Conservation (phyloP, 495 filamentous ascomycete species). For the Xylaria cubensis region DNA sequence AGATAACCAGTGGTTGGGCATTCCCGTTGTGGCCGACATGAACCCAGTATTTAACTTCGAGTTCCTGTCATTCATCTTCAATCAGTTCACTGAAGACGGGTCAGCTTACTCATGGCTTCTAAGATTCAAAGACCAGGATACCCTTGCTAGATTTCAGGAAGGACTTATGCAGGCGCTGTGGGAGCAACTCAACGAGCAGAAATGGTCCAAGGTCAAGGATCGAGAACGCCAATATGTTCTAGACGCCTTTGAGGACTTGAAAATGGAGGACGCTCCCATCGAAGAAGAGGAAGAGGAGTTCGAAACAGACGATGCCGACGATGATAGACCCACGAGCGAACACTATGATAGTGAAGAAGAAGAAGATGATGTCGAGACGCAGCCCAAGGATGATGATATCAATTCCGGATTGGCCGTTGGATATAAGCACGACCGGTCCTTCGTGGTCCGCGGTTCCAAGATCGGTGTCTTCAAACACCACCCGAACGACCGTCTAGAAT, state of each 20-base stretch:
- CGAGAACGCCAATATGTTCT: conserved; percentile 92
- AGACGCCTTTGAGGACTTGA: conserved; percentile 93
- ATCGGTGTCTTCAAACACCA: conserved; percentile 99
- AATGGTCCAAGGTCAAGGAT: conserved; percentile 92
- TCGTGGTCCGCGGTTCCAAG: conserved; percentile 94
- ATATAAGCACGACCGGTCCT: conserved; percentile 96
- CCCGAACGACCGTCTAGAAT: conserved; percentile 88
- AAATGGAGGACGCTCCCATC: conserved; percentile 78
- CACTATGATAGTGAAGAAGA: conserved; percentile 94
- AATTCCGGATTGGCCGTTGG: conserved; percentile 98
- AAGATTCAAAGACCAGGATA: conserved; percentile 82
- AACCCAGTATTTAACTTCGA: conserved; percentile 99
- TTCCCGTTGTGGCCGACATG: conserved; percentile 83
- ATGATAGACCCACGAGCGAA: conserved; percentile 60
- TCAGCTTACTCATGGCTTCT: conserved; percentile 96
- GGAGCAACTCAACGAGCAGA: conserved; percentile 95
- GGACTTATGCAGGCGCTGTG: conserved; percentile 94
- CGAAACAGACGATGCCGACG: conserved; percentile 67
- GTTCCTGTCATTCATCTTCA: conserved; percentile 97
- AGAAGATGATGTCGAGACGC: conserved; percentile 78
- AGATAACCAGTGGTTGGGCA: conserved; percentile 87
- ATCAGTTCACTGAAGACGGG: conserved; percentile 87
- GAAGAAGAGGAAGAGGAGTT: conserved; percentile 71
- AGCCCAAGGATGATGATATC: conserved; percentile 78
- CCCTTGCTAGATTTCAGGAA: conserved; percentile 87